A percentile compares a stretch with the other conserved stretches of the same genome.
phyloP scores from a whole-genome alignment of 768 basidiomycete genomes.

The Sporobolomyces roseus region DNA sequence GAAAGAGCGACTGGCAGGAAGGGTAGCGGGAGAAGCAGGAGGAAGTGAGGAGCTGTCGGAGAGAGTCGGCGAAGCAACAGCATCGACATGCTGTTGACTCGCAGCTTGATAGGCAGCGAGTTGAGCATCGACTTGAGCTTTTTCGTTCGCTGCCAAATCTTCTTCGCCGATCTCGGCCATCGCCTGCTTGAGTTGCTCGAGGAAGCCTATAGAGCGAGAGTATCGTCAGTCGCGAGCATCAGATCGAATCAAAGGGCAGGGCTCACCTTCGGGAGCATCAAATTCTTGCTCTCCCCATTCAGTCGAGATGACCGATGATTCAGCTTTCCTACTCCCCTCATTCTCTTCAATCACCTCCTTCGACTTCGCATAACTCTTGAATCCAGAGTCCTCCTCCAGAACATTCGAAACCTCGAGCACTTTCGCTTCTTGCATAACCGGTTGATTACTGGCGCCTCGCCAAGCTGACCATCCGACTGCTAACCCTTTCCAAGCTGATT shows the following conservation, averaged over 20 bases:
- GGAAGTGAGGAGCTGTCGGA: background rate
- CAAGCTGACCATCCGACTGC: slow-evolving; percentile 25
- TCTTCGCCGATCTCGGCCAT: slow-evolving; percentile 26
- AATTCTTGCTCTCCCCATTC: slow-evolving; percentile 31
- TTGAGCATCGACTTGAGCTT: slow-evolving; percentile 18
- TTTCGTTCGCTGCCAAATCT: slow-evolving; percentile 16
- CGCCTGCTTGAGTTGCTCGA: slow-evolving; percentile 24
- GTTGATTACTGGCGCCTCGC: slow-evolving; percentile 16
- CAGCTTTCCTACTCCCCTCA: slow-evolving; percentile 1
- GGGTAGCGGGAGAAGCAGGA: background rate
- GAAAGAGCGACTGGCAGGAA: background rate
- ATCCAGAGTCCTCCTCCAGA: background rate
- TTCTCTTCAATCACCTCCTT: background rate
- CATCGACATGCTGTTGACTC: background rate
- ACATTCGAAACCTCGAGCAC: slow-evolving; percentile 5
- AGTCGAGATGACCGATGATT: slow-evolving; percentile 20
- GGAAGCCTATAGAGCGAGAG: slow-evolving; percentile 12
- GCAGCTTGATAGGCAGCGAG: slow-evolving; percentile 11
- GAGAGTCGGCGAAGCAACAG: background rate
- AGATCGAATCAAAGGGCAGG: background rate
- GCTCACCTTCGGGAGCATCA: slow-evolving; percentile 27
- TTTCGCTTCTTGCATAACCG: background rate
- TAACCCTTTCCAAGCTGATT: slow-evolving; percentile 20
- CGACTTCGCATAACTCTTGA: background rate
- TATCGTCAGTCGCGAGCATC: background rate